Percentiles rank a stretch among this genome's conserved stretches.
Evolutionary conservation across 1,139 yeast genomes (phyloP).

Genomic region (Hyphopichia wangnamkhiaoensis): DNA sequence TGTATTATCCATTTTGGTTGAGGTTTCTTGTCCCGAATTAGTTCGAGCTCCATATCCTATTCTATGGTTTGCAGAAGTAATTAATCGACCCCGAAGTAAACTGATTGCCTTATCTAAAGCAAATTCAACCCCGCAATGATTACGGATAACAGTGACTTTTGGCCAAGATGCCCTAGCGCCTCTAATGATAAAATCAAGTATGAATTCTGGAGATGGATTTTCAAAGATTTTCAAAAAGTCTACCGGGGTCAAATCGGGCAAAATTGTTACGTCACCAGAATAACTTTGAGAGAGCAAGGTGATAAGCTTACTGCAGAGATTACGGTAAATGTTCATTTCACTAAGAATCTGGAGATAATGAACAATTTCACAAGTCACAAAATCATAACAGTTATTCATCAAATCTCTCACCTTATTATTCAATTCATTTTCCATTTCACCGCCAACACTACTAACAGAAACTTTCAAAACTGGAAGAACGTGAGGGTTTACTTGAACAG

Average conservation of each 20-base stretch:
- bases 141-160: conserved; percentile 74
- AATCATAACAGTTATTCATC: conserved; percentile 58
- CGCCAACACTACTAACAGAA: conserved; percentile 70
- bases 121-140: conserved; percentile 88
- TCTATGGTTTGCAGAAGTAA: conserved; percentile 35
- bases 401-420: conserved; percentile 56
- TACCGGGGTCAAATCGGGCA: conserved; percentile 66
- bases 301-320: conserved; percentile 67
- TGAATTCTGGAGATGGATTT: conserved; percentile 78
- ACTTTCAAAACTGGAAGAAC: conserved; percentile 81
- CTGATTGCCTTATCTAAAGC: conserved; percentile 80
- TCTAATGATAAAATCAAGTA: conserved; percentile 68
- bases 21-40: conserved; percentile 9
- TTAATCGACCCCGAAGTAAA: conserved; percentile 63
- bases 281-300: conserved; percentile 83
- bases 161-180: conserved; percentile 97
- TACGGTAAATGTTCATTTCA: conserved; percentile 76
- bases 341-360: conserved; percentile 74
- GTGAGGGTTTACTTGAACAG: conserved; percentile 96
- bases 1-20: conserved; percentile 5
- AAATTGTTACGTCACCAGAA: conserved; percentile 89
- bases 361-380: conserved; percentile 67
- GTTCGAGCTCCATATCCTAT: conserved; percentile 8
- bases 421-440: conserved; percentile 62
- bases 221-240: conserved; percentile 67